These are phyloP conservation scores for Aquilaria agallochum DNA, from an alignment of 441 rosid genomes.

Conservation along the genomic window DNA sequence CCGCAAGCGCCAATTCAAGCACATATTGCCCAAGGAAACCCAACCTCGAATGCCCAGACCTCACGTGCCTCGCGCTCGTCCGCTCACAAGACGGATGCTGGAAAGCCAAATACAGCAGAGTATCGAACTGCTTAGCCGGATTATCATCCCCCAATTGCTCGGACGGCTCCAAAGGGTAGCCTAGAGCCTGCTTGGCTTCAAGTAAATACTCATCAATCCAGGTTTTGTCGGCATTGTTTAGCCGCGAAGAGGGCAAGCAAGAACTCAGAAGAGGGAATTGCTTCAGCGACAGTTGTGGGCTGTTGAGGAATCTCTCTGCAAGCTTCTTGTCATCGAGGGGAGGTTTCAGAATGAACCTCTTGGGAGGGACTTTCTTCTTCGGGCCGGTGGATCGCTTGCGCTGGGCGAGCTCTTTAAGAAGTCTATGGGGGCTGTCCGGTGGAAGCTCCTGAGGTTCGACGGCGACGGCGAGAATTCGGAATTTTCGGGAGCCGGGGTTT, in stretches of 20 bases:
- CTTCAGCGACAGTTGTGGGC: conserved; percentile 83
- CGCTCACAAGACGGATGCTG: conserved; percentile 92
- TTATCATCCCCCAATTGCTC: conserved; percentile 68
- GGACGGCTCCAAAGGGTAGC: conserved; percentile 73
- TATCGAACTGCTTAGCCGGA: conserved; percentile 93
- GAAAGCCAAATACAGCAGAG: conserved; percentile 74
- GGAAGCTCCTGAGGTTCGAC: conserved; percentile 62
- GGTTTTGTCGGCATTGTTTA: conserved; percentile 76
- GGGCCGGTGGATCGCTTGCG: conserved; percentile 69
- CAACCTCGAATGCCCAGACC: conserved; percentile 84
- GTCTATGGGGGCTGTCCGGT: conserved; percentile 77
- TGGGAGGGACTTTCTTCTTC: conserved; percentile 67
- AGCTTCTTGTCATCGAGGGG: conserved; percentile 84
- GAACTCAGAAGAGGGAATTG: conserved; percentile 87
- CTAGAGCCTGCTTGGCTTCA: conserved; percentile 92
- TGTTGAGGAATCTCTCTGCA: conserved; percentile 71
- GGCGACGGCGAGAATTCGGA: conserved; percentile 46
- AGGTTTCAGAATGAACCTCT: conserved; percentile 65
- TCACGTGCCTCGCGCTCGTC: conserved; percentile 74
- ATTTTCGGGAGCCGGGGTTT: conserved; percentile 28
- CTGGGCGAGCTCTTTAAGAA: conserved; percentile 87
- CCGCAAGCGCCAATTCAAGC: conserved; percentile 75
- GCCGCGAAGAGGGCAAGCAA: conserved; percentile 76
- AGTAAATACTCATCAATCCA: conserved; percentile 93
- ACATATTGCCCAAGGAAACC: conserved; percentile 87